Conservation (phyloP, 225 moss, liverwort and hornwort genomes). For the Antitrichia curtipendula region DNA sequence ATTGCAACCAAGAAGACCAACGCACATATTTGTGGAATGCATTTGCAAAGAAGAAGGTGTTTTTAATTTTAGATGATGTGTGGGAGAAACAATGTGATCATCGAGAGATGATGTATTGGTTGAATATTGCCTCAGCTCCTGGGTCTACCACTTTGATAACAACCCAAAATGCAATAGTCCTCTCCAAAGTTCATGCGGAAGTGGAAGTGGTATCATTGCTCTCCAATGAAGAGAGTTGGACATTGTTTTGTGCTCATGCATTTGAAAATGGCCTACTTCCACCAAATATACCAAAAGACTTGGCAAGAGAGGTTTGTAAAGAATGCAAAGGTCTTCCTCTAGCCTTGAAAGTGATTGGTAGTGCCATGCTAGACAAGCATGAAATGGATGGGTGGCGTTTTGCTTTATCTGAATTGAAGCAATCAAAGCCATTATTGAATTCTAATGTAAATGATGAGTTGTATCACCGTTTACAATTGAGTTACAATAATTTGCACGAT, state of each 20-base stretch:
- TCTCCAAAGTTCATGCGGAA: neutral
- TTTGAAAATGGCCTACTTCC: neutral
- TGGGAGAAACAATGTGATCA: neutral
- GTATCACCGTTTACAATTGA: too few relatives aligned
- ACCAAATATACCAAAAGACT: neutral
- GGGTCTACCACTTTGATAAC: neutral
- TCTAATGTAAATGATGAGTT: too few relatives aligned
- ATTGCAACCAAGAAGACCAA: neutral
- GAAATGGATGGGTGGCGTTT: neutral
- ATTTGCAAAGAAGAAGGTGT: neutral
- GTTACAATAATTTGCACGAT: too few relatives aligned
- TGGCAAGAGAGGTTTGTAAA: neutral
- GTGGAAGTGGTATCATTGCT: neutral
- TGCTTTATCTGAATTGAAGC: neutral
- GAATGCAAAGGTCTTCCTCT: neutral
- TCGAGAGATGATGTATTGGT: neutral
- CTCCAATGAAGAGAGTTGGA: neutral
- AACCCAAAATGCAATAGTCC: neutral
- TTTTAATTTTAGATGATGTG: neutral
- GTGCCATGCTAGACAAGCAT: neutral
- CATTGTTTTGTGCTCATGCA: neutral
- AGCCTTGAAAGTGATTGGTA: neutral
- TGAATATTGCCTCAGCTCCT: neutral
- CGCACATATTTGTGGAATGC: neutral
- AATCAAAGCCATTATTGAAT: neutral